Evolutionary conservation across 352 stramenopile species (phyloP).

Genomic region (Pseudoperonospora humuli): DNA sequence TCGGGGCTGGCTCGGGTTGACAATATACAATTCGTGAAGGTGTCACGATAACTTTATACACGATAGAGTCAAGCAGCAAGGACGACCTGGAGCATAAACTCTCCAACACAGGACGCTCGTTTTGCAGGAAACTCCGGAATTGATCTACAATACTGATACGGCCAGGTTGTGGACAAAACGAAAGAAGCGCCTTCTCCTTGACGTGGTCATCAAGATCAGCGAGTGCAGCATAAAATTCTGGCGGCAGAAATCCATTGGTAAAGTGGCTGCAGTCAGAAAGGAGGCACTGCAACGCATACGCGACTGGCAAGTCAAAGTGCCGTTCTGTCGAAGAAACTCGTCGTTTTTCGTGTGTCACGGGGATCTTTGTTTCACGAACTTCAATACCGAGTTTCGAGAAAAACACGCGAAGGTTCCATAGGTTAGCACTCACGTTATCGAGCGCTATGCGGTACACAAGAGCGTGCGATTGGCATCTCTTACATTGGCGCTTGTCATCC

Average conservation of each 20-base stretch:
- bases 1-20: constrained; percentile 35
- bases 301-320: constrained; percentile 22
- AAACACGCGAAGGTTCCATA: constrained; percentile 42
- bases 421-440: constrained; percentile 3
- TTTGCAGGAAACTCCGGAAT: constrained; percentile 30
- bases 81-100: constrained; percentile 12
- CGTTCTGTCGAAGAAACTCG: background rate
- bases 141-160: constrained; percentile 19
- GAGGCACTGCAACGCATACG: constrained; percentile 47
- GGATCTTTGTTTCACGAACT: constrained; percentile 40
- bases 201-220: constrained; percentile 20
- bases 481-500: constrained; percentile 23
- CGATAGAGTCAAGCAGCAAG: constrained; percentile 14
- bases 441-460: constrained; percentile 31
- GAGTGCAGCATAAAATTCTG: constrained; percentile 34
- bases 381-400: constrained; percentile 41
- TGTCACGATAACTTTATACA: constrained; percentile 64
- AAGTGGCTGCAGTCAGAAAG: constrained; percentile 40
- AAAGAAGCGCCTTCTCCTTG: constrained; percentile 40
- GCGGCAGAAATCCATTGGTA: constrained; percentile 31
- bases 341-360: constrained; percentile 4
- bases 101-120: constrained; percentile 26
- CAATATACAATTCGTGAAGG: constrained; percentile 62
- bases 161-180: constrained; percentile 23
- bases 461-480: constrained; percentile 28